These are phyloP conservation scores for Talaromyces ruber DNA, from an alignment of 495 filamentous ascomycete genomes.

Conservation along the genomic window DNA sequence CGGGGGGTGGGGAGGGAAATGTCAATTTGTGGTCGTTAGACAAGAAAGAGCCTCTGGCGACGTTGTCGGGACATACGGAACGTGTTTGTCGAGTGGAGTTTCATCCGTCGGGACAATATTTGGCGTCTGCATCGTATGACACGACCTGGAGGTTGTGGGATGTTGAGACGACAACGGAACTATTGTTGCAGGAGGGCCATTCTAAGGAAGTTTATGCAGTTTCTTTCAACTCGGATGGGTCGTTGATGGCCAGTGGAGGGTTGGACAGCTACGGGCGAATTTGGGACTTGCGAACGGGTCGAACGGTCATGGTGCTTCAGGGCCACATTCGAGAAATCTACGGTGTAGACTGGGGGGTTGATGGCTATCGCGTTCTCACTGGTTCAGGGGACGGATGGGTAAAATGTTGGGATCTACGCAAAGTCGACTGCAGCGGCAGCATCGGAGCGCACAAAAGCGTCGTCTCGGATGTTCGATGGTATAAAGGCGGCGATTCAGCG, in stretches of 20 bases:
- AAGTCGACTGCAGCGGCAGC: constrained; percentile 70
- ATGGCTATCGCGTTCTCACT: constrained; percentile 80
- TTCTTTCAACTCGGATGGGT: constrained; percentile 83
- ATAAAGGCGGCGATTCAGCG: constrained; percentile 66
- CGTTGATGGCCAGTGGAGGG: constrained; percentile 80
- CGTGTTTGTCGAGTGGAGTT: constrained; percentile 90
- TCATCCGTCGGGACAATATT: constrained; percentile 82
- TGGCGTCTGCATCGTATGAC: constrained; percentile 91
- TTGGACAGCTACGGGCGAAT: constrained; percentile 90
- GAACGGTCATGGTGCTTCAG: constrained; percentile 93
- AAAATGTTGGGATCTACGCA: constrained; percentile 95
- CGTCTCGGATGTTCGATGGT: constrained; percentile 91
- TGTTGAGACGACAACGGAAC: constrained; percentile 69
- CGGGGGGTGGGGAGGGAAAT: constrained; percentile 82
- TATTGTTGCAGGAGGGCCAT: constrained; percentile 91
- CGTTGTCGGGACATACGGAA: constrained; percentile 74
- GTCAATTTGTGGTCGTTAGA: constrained; percentile 86
- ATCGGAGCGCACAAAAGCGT: constrained; percentile 89
- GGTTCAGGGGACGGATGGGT: constrained; percentile 93
- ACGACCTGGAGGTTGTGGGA: constrained; percentile 98
- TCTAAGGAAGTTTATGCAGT: constrained; percentile 85
- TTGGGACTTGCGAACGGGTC: constrained; percentile 92
- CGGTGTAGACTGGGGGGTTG: constrained; percentile 82
- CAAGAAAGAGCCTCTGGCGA: constrained; percentile 73
- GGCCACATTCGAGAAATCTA: constrained; percentile 91